Percentiles rank a stretch among this genome's conserved stretches.
Evolutionary conservation across 306 rosid species (phyloP).

Genomic region (Biancaea sappan): DNA sequence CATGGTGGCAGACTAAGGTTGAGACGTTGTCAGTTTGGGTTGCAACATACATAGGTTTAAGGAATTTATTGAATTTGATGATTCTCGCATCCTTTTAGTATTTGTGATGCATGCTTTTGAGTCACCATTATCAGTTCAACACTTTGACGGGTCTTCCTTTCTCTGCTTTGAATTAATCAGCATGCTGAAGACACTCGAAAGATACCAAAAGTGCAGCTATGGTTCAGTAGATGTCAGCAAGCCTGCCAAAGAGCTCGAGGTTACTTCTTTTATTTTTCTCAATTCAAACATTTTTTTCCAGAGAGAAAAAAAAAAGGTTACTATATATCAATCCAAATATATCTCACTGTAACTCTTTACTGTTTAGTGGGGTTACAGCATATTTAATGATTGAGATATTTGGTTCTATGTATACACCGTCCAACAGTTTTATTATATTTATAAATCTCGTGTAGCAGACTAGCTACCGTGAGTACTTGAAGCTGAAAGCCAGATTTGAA

Average conservation of each 20-base stretch:
- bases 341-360: neutral
- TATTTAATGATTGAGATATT: too few relatives aligned
- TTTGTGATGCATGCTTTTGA: neutral
- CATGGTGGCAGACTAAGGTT: neutral
- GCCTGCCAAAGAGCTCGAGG: constrained; percentile 96
- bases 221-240: constrained; percentile 86
- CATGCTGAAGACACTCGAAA: constrained; percentile 20
- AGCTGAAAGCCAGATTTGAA: constrained; percentile 81
- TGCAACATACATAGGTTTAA: neutral
- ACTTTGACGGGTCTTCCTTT: neutral
- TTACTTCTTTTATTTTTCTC: constrained; percentile 8
- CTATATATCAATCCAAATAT: too few relatives aligned
- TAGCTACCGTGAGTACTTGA: constrained; percentile 91
- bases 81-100: neutral
- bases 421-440: constrained; percentile 15
- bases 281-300: too few relatives aligned
- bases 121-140: neutral
- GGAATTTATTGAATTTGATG: neutral
- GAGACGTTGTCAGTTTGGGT: neutral
- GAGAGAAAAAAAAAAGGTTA: too few relatives aligned
- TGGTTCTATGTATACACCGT: neutral
- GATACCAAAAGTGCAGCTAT: constrained; percentile 72
- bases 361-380: neutral
- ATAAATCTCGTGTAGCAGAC: constrained; percentile 52
- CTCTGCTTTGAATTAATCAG: neutral